phyloP scores from a whole-genome alignment of 805 yeast genomes.

The Groenewaldozyma tartarivorans region DNA sequence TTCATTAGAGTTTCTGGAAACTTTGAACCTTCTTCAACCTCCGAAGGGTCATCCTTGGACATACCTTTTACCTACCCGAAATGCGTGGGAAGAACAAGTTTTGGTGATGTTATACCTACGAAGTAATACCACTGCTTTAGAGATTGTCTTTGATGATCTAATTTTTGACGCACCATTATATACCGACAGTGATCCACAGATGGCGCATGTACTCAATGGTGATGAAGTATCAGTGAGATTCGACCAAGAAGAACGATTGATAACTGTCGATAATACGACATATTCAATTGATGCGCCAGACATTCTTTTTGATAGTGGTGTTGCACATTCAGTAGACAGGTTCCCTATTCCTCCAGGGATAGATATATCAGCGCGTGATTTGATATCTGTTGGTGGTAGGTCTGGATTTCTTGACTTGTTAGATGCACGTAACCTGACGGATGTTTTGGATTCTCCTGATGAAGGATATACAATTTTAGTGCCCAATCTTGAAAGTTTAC shows the following conservation, averaged over 20 bases:
- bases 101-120: conserved; percentile 52
- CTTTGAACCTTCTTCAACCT: conserved; percentile 39
- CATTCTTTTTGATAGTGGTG: conserved; percentile 74
- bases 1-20: conserved; percentile 49
- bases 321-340: conserved; percentile 57
- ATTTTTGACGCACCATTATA: conserved; percentile 59
- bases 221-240: conserved; percentile 8
- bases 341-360: conserved; percentile 50
- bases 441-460: conserved; percentile 32
- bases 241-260: conserved; percentile 7
- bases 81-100: conserved; percentile 58
- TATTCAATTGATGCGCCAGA: conserved; percentile 39
- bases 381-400: conserved; percentile 47
- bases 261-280: conserved; percentile 17
- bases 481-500: conserved; percentile 54
- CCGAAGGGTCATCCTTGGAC: conserved; percentile 57
- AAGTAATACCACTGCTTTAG: conserved; percentile 40
- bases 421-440: conserved; percentile 34
- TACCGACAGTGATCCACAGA: conserved; percentile 40
- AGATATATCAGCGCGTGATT: conserved; percentile 42
- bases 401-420: conserved; percentile 39
- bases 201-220: conserved; percentile 21
- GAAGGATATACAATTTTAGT: conserved; percentile 54
- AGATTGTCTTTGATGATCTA: conserved; percentile 44
- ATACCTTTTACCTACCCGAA: conserved; percentile 65